Base-by-base conservation (phyloP, 23 red algal genomes). In the Gracilaria gracilis region DNA sequence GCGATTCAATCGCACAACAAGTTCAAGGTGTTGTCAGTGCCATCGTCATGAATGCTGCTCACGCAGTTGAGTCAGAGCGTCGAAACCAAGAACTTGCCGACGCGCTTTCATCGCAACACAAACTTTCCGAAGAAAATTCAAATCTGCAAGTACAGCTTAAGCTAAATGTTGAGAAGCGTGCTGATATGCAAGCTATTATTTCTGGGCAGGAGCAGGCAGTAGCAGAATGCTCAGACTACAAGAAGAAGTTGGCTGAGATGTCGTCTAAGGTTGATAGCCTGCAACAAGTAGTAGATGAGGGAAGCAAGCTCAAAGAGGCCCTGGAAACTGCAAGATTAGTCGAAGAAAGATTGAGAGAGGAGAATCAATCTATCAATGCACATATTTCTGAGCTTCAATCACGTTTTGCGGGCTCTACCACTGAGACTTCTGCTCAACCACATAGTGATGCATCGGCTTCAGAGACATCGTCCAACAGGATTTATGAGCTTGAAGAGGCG, bases 401-500 rank as follows among this genome's bases (percentile, higher is more conserved):
- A 17, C 72, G 72, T 49, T 77, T 77, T 51, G 46, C 46, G 14
- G 72, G 72, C 40, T 77, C 72, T 23, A 77, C 72, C 21, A 77
- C 42, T 77, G 72, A 24, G 46, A 77, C 38, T 4, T 51, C 21
- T 28, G 72, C 9, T 49, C 38, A 77, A 50, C 38, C n/a, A 17
- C 23, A 77, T 51, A 51, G 38, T 51, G 46, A 77, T 31, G 72
- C 46, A 1, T 51, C 72, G 12, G 34, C 12, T 1, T 64, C 27
- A 24, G 79, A 82, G 28, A 59, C 23, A n/a, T 47, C 37, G 27
- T 0, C 21, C 6, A 59, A 33, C 3, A 67, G 84, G 19, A 37
- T 88, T 40, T 75, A 34, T 38, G 84, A 88, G 33, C 71, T 88
- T 39, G 84, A 88, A 49, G 84, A 88, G 19, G 84, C 84, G 20